Conservation (phyloP, 2,329 filamentous ascomycete genomes). For the Lasiodiplodia sp. region DNA sequence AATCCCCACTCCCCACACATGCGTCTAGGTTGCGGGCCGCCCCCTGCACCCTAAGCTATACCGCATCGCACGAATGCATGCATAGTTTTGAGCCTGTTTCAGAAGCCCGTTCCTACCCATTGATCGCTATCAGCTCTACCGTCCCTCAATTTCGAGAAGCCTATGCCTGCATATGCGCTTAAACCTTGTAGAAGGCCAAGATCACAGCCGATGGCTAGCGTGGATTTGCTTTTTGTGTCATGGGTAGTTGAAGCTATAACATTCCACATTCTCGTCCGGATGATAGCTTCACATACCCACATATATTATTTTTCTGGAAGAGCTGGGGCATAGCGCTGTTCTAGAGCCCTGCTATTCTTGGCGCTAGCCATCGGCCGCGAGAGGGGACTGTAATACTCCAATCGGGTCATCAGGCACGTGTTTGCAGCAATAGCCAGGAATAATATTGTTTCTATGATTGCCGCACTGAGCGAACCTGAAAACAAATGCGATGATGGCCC, state of each 20-base stretch:
- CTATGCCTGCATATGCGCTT: not conserved
- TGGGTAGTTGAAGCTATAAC: too few relatives aligned
- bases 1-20: not conserved
- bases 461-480: not conserved
- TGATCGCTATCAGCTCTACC: not conserved
- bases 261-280: too few relatives aligned
- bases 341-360: too few relatives aligned
- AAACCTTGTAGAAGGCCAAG: not conserved
- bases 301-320: too few relatives aligned
- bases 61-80: constrained; percentile 5
- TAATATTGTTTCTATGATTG: not conserved
- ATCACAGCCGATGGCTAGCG: too few relatives aligned
- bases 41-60: constrained; percentile 2
- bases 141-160: not conserved
- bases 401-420: not conserved
- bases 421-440: not conserved
- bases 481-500: not conserved
- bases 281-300: too few relatives aligned
- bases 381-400: not conserved
- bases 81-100: constrained; percentile 3
- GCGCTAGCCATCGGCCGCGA: too few relatives aligned
- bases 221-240: too few relatives aligned
- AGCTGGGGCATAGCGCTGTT: too few relatives aligned
- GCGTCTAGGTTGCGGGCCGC: constrained; percentile 12
- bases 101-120: not conserved